phyloP scores from a whole-genome alignment of 805 yeast genomes.

The Nakazawaea siamensis region DNA sequence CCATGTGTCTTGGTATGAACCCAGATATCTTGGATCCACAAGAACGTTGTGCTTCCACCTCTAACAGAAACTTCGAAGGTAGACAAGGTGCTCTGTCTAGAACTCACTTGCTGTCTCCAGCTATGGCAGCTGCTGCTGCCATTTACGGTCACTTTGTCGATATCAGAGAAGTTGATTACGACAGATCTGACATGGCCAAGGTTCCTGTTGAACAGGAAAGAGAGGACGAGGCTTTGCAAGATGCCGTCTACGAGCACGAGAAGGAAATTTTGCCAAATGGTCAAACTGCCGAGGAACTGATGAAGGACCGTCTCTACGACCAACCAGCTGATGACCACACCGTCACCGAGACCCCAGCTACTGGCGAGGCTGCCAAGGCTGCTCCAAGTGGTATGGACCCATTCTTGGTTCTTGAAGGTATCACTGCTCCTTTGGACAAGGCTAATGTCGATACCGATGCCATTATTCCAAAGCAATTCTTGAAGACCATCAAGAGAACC shows the following conservation, averaged over 20 bases:
- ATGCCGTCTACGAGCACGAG: conserved; percentile 66
- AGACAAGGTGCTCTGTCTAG: conserved; percentile 96
- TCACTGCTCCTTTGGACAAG: conserved; percentile 90
- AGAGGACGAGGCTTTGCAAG: conserved; percentile 52
- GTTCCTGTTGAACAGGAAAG: conserved; percentile 36
- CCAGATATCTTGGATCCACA: conserved; percentile 93
- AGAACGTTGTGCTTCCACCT: conserved; percentile 98
- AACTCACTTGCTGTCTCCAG: conserved; percentile 97
- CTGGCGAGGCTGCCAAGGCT: conserved; percentile 15
- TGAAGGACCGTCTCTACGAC: conserved; percentile 52
- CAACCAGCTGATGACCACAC: conserved; percentile 47
- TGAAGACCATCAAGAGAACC: conserved; percentile 96
- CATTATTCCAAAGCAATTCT: conserved; percentile 95
- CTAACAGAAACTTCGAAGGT: conserved; percentile 98
- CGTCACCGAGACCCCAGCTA: conserved; percentile 26
- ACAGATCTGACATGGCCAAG: conserved; percentile 49
- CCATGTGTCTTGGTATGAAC: conserved; percentile 99
- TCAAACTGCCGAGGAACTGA: conserved; percentile 36
- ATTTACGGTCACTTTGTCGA: conserved; percentile 86
- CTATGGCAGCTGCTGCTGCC: conserved; percentile 99
- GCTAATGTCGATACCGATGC: conserved; percentile 98
- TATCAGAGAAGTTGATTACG: conserved; percentile 73
- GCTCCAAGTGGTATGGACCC: conserved; percentile 58
- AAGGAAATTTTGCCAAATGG: conserved; percentile 51
- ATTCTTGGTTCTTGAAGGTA: conserved; percentile 68